Base-by-base conservation (phyloP, 2,329 filamentous ascomycete genomes). In the Colletotrichum gloeosporioides region DNA sequence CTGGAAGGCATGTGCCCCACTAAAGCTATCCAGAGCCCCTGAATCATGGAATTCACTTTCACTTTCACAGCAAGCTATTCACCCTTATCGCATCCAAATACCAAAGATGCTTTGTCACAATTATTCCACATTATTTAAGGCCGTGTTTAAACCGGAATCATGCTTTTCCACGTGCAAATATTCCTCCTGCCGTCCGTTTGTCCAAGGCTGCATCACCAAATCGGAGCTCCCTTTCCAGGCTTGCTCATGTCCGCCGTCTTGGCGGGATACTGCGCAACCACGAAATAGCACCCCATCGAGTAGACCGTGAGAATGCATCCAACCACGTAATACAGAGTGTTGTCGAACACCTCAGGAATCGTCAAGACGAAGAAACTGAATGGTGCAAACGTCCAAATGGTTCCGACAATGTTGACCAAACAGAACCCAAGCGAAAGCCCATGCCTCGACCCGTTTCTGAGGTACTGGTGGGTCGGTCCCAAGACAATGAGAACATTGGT, bases 401-500 rank as follows among this genome's bases (percentile, higher is more conserved):
- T 70, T 18, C 71, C 66, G 4, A 71, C 18, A 10, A 74, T 74
- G 1, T 74, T 74, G 32, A 71, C 25, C 1, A 78, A 1, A 27
- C 75, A 77, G 61, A 78, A 69, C 7, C 75, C 68, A 18, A 78
- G 67, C 27, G 70, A 66, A 4, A 76, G 44, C 6, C 77, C 77
- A 15, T 68, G 67, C 8, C 75, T 57, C 3, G 77, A 73, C 1
- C 75, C 69, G 12, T 61, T 44, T n/a, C 67, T 34, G 25, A 78
- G 18, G 53, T 77, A 78, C 6, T 68, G 62, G 44, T 76, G 75
- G 0, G 69, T 76, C n/a, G 75, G 75, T 0, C 77, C 71, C 31
- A 77, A 16, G 16, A 64, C 66, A 9, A 73, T 76, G 1, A 78
- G 75, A 0, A 78, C 72, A 6, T 78, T 78, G 69, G 77, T 71